These are phyloP conservation scores for Laburnicola sp. DNA, from an alignment of 2,329 filamentous ascomycete species.

Conservation along the genomic window DNA sequence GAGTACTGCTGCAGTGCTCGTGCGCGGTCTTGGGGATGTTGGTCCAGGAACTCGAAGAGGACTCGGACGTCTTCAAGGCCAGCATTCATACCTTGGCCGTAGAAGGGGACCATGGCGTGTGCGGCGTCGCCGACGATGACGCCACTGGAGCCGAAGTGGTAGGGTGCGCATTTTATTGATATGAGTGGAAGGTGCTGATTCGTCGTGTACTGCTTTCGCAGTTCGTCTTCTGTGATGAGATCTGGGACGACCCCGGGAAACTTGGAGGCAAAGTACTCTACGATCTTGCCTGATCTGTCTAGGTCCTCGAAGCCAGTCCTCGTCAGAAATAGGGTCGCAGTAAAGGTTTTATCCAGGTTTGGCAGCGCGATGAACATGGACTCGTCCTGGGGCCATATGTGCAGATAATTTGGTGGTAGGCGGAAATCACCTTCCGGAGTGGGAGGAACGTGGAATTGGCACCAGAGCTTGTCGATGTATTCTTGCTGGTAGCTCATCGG, in stretches of 20 bases:
- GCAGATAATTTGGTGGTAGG: slow-evolving; percentile 89
- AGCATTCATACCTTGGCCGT: slow-evolving; percentile 97
- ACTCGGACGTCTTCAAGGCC: slow-evolving; percentile 92
- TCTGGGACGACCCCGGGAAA: slow-evolving; percentile 81
- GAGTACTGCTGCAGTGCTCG: slow-evolving; percentile 74
- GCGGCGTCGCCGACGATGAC: slow-evolving; percentile 93
- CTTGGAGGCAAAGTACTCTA: slow-evolving; percentile 75
- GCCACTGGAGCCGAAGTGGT: slow-evolving; percentile 75
- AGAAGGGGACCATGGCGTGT: slow-evolving; percentile 98
- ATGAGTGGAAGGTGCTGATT: slow-evolving; percentile 94
- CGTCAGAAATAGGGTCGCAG: slow-evolving; percentile 89
- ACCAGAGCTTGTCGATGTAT: slow-evolving; percentile 97
- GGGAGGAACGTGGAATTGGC: slow-evolving; percentile 83
- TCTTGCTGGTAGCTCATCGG: slow-evolving; percentile 89
- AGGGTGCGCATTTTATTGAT: slow-evolving; percentile 87
- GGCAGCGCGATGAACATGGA: slow-evolving; percentile 99
- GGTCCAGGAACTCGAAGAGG: slow-evolving; percentile 80
- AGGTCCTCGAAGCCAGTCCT: slow-evolving; percentile 69
- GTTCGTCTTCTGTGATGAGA: slow-evolving; percentile 67
- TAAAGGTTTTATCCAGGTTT: slow-evolving; percentile 85
- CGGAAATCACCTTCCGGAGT: slow-evolving; percentile 60
- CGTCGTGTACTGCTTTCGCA: slow-evolving; percentile 72
- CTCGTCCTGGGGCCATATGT: slow-evolving; percentile 93
- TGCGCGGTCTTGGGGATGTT: slow-evolving; percentile 53
- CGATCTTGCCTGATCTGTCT: slow-evolving; percentile 63